A percentile compares a stretch with the other conserved stretches of the same genome.
These are phyloP conservation scores for Penstemon barbatus DNA, from an alignment of 257 asterid species.

Conservation along the genomic window DNA sequence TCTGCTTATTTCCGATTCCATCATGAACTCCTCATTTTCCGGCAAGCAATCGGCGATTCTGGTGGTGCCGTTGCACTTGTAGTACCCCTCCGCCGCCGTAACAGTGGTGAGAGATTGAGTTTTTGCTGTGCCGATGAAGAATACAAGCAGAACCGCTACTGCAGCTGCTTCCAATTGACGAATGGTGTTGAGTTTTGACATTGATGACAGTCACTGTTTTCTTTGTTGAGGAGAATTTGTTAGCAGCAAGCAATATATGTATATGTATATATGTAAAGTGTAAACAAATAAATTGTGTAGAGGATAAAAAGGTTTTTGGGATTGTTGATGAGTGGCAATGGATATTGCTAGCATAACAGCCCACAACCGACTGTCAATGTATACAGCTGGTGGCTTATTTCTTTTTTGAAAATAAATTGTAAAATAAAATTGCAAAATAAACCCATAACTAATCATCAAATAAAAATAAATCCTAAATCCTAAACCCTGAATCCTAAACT, in stretches of 20 bases:
- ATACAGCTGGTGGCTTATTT: no score
- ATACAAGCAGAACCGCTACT: background rate
- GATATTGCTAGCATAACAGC: no score
- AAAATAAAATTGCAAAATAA: no score
- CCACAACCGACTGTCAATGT: no score
- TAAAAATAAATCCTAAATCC: no score
- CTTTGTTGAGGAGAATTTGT: background rate
- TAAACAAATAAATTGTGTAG: no score
- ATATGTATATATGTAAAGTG: background rate
- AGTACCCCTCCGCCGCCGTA: background rate
- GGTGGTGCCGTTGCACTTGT: slow-evolving; percentile 21
- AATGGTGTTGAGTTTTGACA: background rate
- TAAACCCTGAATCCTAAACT: no score
- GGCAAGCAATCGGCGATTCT: slow-evolving; percentile 15
- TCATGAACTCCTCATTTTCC: slow-evolving; percentile 23
- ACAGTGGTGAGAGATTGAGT: background rate
- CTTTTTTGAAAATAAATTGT: no score
- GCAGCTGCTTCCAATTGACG: slow-evolving; percentile 1
- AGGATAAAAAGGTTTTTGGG: no score
- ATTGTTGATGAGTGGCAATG: no score
- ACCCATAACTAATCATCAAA: no score
- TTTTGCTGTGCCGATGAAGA: background rate
- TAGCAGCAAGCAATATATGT: background rate
- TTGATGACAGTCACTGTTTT: background rate
- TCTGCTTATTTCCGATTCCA: slow-evolving; percentile 35